Percentiles rank a stretch among this genome's conserved stretches.
Evolutionary conservation across 371 early-diverging fungal species (phyloP).

Genomic region (Zopfochytrium polystomum): DNA sequence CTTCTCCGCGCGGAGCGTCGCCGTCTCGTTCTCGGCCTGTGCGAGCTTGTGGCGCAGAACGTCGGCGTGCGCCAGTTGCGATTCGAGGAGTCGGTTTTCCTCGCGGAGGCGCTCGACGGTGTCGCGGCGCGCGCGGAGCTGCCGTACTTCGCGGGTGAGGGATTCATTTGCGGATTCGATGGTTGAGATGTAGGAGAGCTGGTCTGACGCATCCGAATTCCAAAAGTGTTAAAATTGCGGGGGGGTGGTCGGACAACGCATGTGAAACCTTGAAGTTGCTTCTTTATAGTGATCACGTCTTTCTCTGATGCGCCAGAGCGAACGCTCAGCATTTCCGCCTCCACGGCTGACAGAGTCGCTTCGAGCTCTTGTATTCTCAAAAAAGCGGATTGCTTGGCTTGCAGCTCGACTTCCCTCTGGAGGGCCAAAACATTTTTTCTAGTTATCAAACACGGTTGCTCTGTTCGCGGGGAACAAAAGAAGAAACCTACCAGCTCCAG

Average conservation of each 20-base stretch:
- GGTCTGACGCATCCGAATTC: slow-evolving; percentile 33
- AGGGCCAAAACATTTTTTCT: background rate
- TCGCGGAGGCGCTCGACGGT: slow-evolving; percentile 41
- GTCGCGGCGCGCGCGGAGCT: slow-evolving; percentile 30
- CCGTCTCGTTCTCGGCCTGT: slow-evolving; percentile 33
- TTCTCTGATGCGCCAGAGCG: background rate
- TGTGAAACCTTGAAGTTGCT: slow-evolving; percentile 24
- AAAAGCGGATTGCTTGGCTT: background rate
- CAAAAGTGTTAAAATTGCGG: slow-evolving; percentile 13
- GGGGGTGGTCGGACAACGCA: background rate
- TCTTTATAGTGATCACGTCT: slow-evolving; percentile 8
- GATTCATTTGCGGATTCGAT: slow-evolving; percentile 42
- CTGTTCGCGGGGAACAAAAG: too few relatives aligned
- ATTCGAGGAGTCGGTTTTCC: slow-evolving; percentile 36
- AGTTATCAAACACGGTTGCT: too few relatives aligned
- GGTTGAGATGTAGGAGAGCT: slow-evolving; percentile 38
- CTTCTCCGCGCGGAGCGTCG: slow-evolving; percentile 43
- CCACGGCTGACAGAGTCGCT: background rate
- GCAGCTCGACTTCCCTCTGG: slow-evolving; percentile 1
- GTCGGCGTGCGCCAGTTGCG: slow-evolving; percentile 34
- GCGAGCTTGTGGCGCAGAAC: slow-evolving; percentile 29
- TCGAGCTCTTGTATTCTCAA: slow-evolving; percentile 9
- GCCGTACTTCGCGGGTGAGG: slow-evolving; percentile 29
- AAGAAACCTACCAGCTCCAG: too few relatives aligned
- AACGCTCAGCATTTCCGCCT: background rate